Conservation (phyloP, 129 eudicot species). For the Logfia minima region DNA sequence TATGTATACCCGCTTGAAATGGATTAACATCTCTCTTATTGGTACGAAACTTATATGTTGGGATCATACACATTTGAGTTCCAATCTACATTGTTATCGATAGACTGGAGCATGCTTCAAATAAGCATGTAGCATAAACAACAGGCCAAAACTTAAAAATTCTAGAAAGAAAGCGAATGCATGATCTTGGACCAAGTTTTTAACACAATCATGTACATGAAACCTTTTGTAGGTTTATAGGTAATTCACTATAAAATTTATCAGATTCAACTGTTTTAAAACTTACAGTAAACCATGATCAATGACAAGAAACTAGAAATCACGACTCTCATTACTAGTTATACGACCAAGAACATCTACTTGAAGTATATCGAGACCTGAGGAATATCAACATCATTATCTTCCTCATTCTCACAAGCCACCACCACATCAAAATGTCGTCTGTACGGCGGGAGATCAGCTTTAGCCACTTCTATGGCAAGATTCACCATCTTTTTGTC, state of each 20-base stretch:
- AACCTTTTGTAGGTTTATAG: constrained; percentile 20
- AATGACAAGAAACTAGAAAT: background rate
- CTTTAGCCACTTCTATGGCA: constrained; percentile 71
- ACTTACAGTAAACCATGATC: constrained; percentile 26
- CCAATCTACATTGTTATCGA: background rate
- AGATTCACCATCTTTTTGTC: constrained; percentile 78
- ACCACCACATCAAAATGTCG: constrained; percentile 79
- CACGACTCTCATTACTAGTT: constrained; percentile 20
- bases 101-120: no score
- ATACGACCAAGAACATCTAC: constrained; percentile 26
- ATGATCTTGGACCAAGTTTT: background rate
- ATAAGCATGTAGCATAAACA: background rate
- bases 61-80: background rate
- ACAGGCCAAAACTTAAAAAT: background rate
- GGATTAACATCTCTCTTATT: no score
- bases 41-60: no score
- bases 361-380: constrained; percentile 72
- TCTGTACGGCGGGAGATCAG: constrained; percentile 61
- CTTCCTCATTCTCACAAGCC: constrained; percentile 93
- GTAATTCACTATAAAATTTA: constrained; percentile 16
- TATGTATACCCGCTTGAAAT: no score
- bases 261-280: constrained; percentile 16
- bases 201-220: constrained; percentile 30
- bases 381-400: constrained; percentile 82
- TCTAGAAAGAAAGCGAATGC: background rate